These are phyloP conservation scores for Blastobotrys attinorum DNA, from an alignment of 805 yeast species.

Conservation along the genomic window DNA sequence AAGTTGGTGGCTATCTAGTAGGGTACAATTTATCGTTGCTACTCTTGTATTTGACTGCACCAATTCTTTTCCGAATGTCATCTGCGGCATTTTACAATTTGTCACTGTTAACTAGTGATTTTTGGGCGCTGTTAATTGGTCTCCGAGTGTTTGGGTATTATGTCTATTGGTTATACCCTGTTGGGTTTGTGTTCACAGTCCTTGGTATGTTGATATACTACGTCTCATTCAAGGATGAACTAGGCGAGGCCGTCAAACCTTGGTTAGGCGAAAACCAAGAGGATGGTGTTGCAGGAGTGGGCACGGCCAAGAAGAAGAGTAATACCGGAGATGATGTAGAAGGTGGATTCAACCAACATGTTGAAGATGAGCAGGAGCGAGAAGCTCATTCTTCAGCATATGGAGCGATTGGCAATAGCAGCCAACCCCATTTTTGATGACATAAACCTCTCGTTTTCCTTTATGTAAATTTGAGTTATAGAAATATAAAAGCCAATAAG, in stretches of 20 bases:
- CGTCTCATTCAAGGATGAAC: constrained; percentile 27
- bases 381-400: no score
- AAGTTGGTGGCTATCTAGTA: constrained; percentile 37
- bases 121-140: constrained; percentile 40
- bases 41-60: constrained; percentile 35
- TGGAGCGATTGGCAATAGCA: no score
- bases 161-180: constrained; percentile 40
- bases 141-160: constrained; percentile 36
- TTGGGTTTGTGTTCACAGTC: constrained; percentile 37
- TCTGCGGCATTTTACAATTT: constrained; percentile 40
- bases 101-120: constrained; percentile 36
- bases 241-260: constrained; percentile 37
- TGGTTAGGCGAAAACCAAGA: constrained; percentile 32
- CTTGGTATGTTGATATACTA: constrained; percentile 36
- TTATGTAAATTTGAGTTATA: no score
- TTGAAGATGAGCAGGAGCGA: no score
- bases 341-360: constrained; percentile 1
- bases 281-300: constrained; percentile 23
- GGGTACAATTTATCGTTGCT: constrained; percentile 36
- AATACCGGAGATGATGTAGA: neutral
- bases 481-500: no score
- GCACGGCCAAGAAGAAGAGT: constrained; percentile 19
- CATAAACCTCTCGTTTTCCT: no score
- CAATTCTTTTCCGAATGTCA: constrained; percentile 37
- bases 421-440: no score